These are phyloP conservation scores for Clonostachys sp. DNA, from an alignment of 2,329 filamentous ascomycete genomes.

Conservation along the genomic window DNA sequence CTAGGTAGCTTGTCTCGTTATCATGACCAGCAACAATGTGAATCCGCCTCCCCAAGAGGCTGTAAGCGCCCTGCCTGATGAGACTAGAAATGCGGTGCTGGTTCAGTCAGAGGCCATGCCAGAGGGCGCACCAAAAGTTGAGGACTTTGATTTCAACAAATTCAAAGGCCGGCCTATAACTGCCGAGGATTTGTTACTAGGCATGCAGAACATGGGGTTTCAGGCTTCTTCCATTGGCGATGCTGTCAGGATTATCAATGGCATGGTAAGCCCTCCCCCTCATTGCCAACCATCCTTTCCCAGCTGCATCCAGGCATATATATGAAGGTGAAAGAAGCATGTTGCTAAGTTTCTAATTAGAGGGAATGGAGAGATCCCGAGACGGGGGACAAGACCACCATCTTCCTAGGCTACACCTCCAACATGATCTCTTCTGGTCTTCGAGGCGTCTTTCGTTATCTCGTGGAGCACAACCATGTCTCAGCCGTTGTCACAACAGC, in stretches of 20 bases:
- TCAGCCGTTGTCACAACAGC: conserved; percentile 93
- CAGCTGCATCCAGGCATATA: no score
- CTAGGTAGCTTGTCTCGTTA: conserved; percentile 13
- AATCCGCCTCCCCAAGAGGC: no score
- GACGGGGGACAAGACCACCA: conserved; percentile 75
- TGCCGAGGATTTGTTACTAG: conserved; percentile 75
- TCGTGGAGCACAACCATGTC: conserved; percentile 89
- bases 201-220: conserved; percentile 82
- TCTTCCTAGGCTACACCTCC: conserved; percentile 96
- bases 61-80: conserved; percentile 45
- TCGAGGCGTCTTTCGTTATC: conserved; percentile 83
- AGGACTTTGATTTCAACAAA: conserved; percentile 89
- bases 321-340: conserved; percentile 1
- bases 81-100: conserved; percentile 76
- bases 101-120: conserved; percentile 81
- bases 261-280: conserved; percentile 67
- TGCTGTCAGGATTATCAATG: conserved; percentile 87
- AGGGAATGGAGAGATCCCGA: conserved; percentile 78
- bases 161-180: conserved; percentile 69
- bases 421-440: conserved; percentile 97
- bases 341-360: conserved; percentile 21
- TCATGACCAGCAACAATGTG: no score
- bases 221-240: conserved; percentile 70
- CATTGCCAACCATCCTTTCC: no score
- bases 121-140: conserved; percentile 71